Evolutionary conservation across 306 rosid species (phyloP).

Genomic region (Mimosa pudica): DNA sequence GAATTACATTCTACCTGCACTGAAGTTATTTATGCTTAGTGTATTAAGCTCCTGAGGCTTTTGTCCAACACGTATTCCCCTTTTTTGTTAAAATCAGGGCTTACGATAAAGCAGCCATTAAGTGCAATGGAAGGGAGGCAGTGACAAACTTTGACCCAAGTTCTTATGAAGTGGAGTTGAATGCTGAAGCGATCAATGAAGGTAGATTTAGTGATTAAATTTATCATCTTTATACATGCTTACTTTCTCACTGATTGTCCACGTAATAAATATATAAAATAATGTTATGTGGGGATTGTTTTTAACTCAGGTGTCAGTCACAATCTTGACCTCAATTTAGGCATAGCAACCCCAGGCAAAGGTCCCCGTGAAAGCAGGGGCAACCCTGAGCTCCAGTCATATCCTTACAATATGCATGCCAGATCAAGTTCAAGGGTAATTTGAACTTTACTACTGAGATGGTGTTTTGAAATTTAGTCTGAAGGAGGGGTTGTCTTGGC

Average conservation of each 20-base stretch:
- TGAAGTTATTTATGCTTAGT: constrained; percentile 70
- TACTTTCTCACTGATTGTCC: constrained; percentile 8
- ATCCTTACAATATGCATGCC: constrained; percentile 43
- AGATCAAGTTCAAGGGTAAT: constrained; percentile 65
- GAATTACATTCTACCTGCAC: constrained; percentile 78
- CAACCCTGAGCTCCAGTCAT: constrained; percentile 48
- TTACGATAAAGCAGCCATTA: constrained; percentile 96
- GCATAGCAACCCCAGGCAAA: constrained; percentile 65
- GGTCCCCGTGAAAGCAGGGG: constrained; percentile 51
- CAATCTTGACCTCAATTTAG: constrained; percentile 90
- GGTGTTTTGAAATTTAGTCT: constrained; percentile 14
- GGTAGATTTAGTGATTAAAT: constrained; percentile 54
- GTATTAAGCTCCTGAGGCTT: constrained; percentile 67
- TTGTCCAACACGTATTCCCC: constrained; percentile 76
- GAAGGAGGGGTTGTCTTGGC: background rate
- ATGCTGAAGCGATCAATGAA: constrained; percentile 51
- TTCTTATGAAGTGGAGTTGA: constrained; percentile 66
- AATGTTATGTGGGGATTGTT: constrained; percentile 15
- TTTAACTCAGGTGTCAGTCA: constrained; percentile 55
- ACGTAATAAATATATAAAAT: background rate
- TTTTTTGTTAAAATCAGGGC: constrained; percentile 90
- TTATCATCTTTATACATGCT: background rate
- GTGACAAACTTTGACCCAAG: constrained; percentile 97
- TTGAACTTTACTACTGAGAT: constrained; percentile 20
- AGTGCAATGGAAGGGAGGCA: constrained; percentile 94